Evolutionary conservation across 306 rosid genomes (phyloP).

Genomic region (Trifolium subterraneum): DNA sequence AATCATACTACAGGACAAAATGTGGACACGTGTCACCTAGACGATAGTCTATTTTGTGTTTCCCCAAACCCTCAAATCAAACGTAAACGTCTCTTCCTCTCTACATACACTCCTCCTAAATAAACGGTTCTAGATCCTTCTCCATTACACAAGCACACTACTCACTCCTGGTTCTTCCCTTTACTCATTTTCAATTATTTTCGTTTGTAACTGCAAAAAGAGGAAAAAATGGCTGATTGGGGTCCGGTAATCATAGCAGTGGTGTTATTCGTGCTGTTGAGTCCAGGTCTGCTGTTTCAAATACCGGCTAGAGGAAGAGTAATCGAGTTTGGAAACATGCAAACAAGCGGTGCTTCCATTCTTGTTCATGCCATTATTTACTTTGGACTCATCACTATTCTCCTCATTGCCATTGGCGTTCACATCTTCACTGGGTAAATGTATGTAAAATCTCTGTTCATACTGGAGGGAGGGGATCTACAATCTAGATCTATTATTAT

Average conservation of each 20-base stretch:
- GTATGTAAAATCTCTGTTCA: background rate
- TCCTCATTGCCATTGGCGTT: conserved; percentile 72
- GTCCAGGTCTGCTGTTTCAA: conserved; percentile 80
- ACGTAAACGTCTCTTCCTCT: background rate
- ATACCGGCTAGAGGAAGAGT: conserved; percentile 59
- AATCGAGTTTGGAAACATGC: conserved; percentile 78
- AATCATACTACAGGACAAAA: background rate
- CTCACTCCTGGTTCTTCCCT: too few relatives aligned
- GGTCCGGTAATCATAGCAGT: conserved; percentile 83
- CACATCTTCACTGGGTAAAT: conserved; percentile 67
- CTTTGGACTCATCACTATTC: conserved; percentile 84
- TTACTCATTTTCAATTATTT: background rate
- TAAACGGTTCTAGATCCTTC: background rate
- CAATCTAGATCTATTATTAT: background rate
- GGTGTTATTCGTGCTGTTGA: conserved; percentile 69
- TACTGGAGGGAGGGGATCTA: background rate
- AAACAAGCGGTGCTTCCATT: conserved; percentile 76
- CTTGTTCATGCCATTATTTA: conserved; percentile 77
- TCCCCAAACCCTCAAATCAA: background rate
- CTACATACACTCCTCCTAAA: background rate
- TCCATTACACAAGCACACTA: background rate
- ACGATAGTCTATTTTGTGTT: background rate
- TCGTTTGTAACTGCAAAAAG: background rate
- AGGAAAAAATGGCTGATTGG: conserved; percentile 70
- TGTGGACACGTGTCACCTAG: background rate